Percentiles rank a stretch among this genome's conserved stretches.
Evolutionary conservation across 257 asterid species (phyloP).

Genomic region (Jacaranda mimosifolia): DNA sequence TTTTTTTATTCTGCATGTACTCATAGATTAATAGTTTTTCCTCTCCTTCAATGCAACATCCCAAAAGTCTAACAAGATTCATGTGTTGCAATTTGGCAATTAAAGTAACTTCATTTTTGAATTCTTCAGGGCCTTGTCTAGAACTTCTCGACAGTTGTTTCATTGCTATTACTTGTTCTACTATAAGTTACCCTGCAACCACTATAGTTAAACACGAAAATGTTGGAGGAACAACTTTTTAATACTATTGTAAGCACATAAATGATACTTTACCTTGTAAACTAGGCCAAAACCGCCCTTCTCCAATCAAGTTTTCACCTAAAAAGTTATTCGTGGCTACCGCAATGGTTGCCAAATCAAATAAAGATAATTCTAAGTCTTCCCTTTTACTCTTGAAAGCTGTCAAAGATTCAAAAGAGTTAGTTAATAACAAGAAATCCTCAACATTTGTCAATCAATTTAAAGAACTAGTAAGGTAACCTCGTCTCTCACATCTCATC

Average conservation of each 20-base stretch:
- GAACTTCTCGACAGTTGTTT: conserved; percentile 33
- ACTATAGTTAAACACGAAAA: neutral
- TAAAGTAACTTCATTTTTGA: too few species aligned
- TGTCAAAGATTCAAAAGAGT: too few species aligned
- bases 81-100: too few species aligned
- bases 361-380: too few species aligned
- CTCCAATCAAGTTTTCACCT: conserved; percentile 43
- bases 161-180: conserved; percentile 33
- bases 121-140: too few species aligned
- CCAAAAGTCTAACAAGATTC: too few species aligned
- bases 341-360: too few species aligned
- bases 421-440: too few species aligned
- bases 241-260: neutral
- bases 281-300: conserved; percentile 64
- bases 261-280: conserved; percentile 41
- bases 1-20: too few species aligned
- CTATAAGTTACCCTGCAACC: conserved; percentile 35
- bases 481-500: conserved; percentile 14
- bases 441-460: neutral
- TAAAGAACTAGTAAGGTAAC: neutral
- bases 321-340: conserved; percentile 48
- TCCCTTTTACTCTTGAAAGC: too few species aligned
- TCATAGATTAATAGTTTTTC: too few species aligned
- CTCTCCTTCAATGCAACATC: too few species aligned
- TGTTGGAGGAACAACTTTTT: neutral